These are phyloP conservation scores for Globisporangium nunn DNA, from an alignment of 352 stramenopile genomes.

Conservation along the genomic window DNA sequence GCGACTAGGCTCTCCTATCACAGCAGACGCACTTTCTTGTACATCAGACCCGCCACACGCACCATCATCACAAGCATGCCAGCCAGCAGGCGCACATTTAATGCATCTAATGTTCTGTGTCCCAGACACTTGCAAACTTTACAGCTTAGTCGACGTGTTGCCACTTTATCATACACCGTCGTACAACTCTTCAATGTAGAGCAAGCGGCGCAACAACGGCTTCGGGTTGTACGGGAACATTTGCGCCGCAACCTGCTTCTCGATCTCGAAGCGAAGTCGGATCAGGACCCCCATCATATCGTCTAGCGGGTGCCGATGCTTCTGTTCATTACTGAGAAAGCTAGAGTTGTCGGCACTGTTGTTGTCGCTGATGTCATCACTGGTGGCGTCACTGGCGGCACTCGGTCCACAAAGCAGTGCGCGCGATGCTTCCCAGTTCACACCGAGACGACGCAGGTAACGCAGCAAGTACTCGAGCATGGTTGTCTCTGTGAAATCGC, in stretches of 20 bases:
- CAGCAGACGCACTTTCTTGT: neutral
- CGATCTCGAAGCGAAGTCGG: constrained; percentile 53
- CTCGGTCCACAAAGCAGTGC: constrained; percentile 11
- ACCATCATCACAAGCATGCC: too few relatives aligned
- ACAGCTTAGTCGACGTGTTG: neutral
- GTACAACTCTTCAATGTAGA: constrained; percentile 43
- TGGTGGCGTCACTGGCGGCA: too few relatives aligned
- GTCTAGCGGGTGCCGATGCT: constrained; percentile 18
- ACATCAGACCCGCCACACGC: neutral
- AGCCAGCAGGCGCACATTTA: neutral
- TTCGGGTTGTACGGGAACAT: constrained; percentile 51
- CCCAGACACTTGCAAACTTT: neutral
- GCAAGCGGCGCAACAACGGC: constrained; percentile 41
- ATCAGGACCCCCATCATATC: constrained; percentile 47
- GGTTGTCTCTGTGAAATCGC: constrained; percentile 35
- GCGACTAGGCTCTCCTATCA: neutral
- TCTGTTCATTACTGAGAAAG: neutral
- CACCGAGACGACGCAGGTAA: constrained; percentile 34
- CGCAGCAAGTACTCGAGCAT: constrained; percentile 59
- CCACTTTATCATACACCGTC: constrained; percentile 15
- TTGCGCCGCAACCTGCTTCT: constrained; percentile 26
- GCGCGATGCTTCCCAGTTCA: constrained; percentile 23
- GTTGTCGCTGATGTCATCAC: neutral
- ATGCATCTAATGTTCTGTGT: neutral
- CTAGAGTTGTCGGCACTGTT: neutral